These are phyloP conservation scores for Neopestalotiopsis clavispora DNA, from an alignment of 2,329 filamentous ascomycete species.

Conservation along the genomic window DNA sequence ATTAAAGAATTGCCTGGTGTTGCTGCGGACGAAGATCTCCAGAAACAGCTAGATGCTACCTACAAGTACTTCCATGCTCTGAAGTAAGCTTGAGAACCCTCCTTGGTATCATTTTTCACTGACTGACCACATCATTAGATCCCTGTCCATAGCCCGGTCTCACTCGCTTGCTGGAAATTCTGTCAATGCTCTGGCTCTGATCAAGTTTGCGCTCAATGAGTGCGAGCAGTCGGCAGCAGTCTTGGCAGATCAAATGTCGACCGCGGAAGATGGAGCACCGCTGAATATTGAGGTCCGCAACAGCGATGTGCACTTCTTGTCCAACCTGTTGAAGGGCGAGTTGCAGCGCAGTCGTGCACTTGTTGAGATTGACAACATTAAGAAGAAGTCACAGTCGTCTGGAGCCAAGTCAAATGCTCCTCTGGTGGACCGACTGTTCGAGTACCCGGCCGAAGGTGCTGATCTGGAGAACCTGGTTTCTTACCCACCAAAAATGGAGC, in stretches of 20 bases:
- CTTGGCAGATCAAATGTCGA: constrained; percentile 44
- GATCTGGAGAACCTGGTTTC: constrained; percentile 82
- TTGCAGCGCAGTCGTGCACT: constrained; percentile 84
- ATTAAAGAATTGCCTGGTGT: constrained; percentile 90
- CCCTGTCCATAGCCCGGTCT: constrained; percentile 83
- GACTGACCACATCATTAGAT: constrained; percentile 51
- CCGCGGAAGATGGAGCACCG: constrained; percentile 47
- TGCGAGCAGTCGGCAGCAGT: constrained; percentile 55
- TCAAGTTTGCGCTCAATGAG: constrained; percentile 72
- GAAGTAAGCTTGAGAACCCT: constrained; percentile 62
- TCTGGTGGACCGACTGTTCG: constrained; percentile 74
- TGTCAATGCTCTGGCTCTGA: constrained; percentile 84
- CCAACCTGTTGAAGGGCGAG: constrained; percentile 68
- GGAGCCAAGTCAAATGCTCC: constrained; percentile 56
- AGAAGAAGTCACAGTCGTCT: constrained; percentile 48
- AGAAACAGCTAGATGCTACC: constrained; percentile 79
- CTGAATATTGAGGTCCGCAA: constrained; percentile 72
- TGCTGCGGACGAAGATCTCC: constrained; percentile 78
- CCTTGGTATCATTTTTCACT: not conserved
- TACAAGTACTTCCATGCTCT: constrained; percentile 85
- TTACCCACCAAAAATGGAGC: constrained; percentile 82
- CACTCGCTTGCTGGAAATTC: constrained; percentile 75
- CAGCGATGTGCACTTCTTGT: constrained; percentile 62
- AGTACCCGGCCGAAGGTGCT: constrained; percentile 73
- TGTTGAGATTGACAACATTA: constrained; percentile 77